Conservation (phyloP, 352 stramenopile species). For the Phytophthora ramorum region DNA sequence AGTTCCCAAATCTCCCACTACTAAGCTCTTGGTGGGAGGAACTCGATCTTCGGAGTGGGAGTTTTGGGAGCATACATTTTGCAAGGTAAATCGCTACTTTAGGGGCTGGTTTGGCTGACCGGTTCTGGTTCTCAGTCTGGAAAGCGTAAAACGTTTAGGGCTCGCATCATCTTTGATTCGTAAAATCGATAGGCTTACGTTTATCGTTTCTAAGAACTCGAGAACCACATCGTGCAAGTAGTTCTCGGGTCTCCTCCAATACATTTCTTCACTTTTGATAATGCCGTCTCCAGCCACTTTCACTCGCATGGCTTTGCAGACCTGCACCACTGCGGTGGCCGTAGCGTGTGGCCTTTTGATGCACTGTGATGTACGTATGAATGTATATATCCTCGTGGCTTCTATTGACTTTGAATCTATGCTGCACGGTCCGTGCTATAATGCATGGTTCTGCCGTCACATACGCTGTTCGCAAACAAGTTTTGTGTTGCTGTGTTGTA, state of each 20-base stretch:
- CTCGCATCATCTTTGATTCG: too few relatives aligned
- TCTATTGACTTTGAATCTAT: background rate
- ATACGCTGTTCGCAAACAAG: background rate
- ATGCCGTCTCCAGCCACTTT: background rate
- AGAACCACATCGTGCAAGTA: background rate
- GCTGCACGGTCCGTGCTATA: background rate
- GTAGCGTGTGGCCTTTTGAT: background rate
- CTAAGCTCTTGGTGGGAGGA: too few relatives aligned
- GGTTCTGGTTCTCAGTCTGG: too few relatives aligned
- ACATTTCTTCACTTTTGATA: background rate
- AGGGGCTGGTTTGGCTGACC: too few relatives aligned
- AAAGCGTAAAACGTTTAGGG: too few relatives aligned
- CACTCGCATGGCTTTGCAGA: background rate
- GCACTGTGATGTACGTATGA: background rate
- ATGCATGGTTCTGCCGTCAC: background rate
- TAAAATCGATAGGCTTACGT: too few relatives aligned
- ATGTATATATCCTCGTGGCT: background rate
- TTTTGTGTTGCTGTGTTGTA: background rate
- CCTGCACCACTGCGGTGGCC: background rate
- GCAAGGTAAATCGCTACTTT: too few relatives aligned
- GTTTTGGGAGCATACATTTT: too few relatives aligned
- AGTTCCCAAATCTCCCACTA: too few relatives aligned
- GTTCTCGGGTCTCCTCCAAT: background rate
- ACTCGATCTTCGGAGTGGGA: too few relatives aligned
- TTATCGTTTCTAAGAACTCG: too few relatives aligned